phyloP scores from a whole-genome alignment of 225 moss, liverwort and hornwort genomes.

The Physcomitrellopsis africana region DNA sequence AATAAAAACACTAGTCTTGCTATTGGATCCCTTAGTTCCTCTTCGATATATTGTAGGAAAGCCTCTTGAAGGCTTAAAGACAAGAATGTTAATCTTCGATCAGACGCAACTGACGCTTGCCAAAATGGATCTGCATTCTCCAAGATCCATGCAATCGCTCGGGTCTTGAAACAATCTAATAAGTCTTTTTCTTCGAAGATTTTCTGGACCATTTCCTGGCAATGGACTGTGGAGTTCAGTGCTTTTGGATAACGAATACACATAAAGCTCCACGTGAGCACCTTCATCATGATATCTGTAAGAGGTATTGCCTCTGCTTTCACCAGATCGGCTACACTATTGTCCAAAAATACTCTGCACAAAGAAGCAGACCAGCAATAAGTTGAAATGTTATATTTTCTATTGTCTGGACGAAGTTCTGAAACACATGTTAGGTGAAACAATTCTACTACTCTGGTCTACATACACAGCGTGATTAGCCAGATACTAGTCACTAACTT shows the following conservation, averaged over 20 bases:
- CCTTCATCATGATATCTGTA: slow-evolving; percentile 58
- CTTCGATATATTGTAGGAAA: slow-evolving; percentile 60
- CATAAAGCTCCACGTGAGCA: slow-evolving; percentile 65
- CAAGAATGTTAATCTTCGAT: slow-evolving; percentile 47
- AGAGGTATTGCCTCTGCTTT: slow-evolving; percentile 48
- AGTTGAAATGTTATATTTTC: background rate
- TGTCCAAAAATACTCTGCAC: slow-evolving; percentile 60
- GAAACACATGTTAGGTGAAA: background rate
- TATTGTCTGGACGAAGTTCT: slow-evolving; percentile 8
- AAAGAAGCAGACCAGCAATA: slow-evolving; percentile 28
- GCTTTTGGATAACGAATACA: slow-evolving; percentile 62
- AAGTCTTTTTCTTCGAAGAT: slow-evolving; percentile 55
- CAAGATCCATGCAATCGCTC: slow-evolving; percentile 47
- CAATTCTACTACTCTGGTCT: background rate
- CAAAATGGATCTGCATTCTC: slow-evolving; percentile 50
- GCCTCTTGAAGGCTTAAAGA: slow-evolving; percentile 68
- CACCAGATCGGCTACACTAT: slow-evolving; percentile 53
- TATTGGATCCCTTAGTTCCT: slow-evolving; percentile 49
- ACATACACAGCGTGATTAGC: background rate
- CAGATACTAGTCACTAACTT: slow-evolving; percentile 9
- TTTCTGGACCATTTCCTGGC: slow-evolving; percentile 56
- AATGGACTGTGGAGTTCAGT: slow-evolving; percentile 47
- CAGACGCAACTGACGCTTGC: slow-evolving; percentile 69
- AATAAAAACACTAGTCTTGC: slow-evolving; percentile 59
- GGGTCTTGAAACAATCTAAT: slow-evolving; percentile 50